Base-by-base conservation (phyloP, 164 flowering plant genomes). In the Vitis amurensis region DNA sequence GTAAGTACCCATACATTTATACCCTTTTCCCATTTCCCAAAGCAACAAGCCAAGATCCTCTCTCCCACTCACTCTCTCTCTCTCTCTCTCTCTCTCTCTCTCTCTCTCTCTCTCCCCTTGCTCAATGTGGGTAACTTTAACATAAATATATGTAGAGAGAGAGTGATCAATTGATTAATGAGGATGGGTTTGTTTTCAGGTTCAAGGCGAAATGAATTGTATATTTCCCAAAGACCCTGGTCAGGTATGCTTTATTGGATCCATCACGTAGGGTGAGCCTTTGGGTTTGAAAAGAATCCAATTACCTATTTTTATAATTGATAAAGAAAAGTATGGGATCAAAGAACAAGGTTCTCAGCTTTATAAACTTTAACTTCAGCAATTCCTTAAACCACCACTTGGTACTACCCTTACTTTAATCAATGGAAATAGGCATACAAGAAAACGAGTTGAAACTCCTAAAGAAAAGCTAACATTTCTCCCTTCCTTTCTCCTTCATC, bases 221-320 rank as follows among this genome's bases (percentile, higher is more conserved):
- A 81, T 80, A 78, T 89, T 89, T 78, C 88, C 92, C 73, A 87
- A 89, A 70, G 91, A 91, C 83, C 87, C 85, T 58, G 94, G 91
- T 73, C 90, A 89, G 92, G 94, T 89, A 81, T 63, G 81, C 83
- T 87, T 88, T 81, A 86, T 85, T 81, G 90, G 93, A 87, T 87
- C 89, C 80, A 77, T 77, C 76, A 79, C 70, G 71, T 77, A 51
- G 56, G 47, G 63, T 66, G 60, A 60, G 59, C 61, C 27, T 68
- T 51, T 71, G 19, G 48, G 50, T 71, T 64, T 67, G n/a, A 49
- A 77, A 79, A 81, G 83, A 78, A 71, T 76, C 70, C 50, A 7
- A 44, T 19, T 66, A 56, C 9, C 50, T 59, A 56, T 9, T 9
- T 55, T 30, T 29, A 55, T 52, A 37, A 61, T 64, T 59, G 68